Percentiles rank a stretch among this genome's conserved stretches.
Conservation (phyloP, 441 rosid genomes). For the Gossypium gossypioides region DNA sequence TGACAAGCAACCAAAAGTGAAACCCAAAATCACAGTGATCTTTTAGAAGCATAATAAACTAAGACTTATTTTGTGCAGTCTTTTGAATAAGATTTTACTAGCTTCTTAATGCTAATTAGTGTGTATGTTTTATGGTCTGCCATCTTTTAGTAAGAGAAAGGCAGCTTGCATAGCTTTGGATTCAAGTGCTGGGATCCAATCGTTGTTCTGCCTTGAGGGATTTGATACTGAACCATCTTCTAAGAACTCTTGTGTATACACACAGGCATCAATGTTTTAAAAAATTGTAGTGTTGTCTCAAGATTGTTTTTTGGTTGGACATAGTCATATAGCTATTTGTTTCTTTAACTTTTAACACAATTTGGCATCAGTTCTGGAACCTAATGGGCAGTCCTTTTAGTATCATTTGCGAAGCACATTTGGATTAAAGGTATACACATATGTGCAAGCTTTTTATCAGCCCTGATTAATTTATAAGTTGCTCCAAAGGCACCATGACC, state of each 20-base stretch:
- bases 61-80: background rate
- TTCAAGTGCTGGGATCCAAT: background rate
- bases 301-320: background rate
- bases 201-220: background rate
- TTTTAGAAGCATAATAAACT: background rate
- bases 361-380: background rate
- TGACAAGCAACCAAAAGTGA: background rate
- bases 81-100: background rate
- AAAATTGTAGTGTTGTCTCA: background rate
- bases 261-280: background rate
- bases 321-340: background rate
- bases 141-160: background rate
- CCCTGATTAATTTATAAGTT: background rate
- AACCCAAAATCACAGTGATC: background rate
- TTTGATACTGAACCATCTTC: background rate
- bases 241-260: background rate
- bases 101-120: background rate
- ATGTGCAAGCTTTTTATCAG: background rate
- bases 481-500: background rate
- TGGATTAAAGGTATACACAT: background rate
- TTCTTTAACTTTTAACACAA: background rate
- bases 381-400: background rate
- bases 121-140: background rate
- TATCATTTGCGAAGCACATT: background rate
- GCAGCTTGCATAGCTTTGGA: background rate